Evolutionary conservation across 495 filamentous ascomycete species (phyloP).

Genomic region (Aspergillus heteromorphus): DNA sequence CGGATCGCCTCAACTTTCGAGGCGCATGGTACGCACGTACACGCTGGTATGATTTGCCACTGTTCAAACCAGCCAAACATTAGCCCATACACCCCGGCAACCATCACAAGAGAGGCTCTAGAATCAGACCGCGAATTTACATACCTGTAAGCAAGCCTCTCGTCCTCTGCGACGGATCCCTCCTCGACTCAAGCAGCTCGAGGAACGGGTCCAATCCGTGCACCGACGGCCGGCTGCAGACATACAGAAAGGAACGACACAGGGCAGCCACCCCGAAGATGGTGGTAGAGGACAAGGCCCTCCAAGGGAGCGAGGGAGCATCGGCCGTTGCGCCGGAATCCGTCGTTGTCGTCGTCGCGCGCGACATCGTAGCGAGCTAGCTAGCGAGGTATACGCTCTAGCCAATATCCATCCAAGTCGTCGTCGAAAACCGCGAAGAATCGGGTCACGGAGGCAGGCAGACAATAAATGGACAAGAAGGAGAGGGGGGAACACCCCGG

Average conservation of each 20-base stretch:
- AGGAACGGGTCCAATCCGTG: conserved; percentile 71
- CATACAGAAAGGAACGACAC: conserved; percentile 43
- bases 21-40: conserved; percentile 58
- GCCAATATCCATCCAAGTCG: conserved; percentile 22
- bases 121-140: neutral
- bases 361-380: conserved; percentile 16
- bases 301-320: conserved; percentile 39
- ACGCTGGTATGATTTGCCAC: conserved; percentile 95
- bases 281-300: conserved; percentile 35
- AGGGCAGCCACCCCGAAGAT: conserved; percentile 42
- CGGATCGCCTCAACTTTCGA: conserved; percentile 6
- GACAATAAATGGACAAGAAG: conserved; percentile 1
- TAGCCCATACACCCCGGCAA: conserved; percentile 4
- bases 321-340: conserved; percentile 39
- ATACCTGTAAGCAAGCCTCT: conserved; percentile 83
- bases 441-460: conserved; percentile 4
- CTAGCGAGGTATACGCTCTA: conserved; percentile 9
- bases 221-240: conserved; percentile 48
- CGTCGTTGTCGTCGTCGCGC: conserved; percentile 25
- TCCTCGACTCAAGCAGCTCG: conserved; percentile 65
- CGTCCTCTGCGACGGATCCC: conserved; percentile 60
- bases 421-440: neutral
- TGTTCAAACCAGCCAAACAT: conserved; percentile 27
- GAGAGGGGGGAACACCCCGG: conserved; percentile 3
- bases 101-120: no score